Percentiles rank a stretch among this genome's conserved stretches.
Evolutionary conservation across 2,329 filamentous ascomycete species (phyloP).

Genomic region (Pleomassaria siparia): DNA sequence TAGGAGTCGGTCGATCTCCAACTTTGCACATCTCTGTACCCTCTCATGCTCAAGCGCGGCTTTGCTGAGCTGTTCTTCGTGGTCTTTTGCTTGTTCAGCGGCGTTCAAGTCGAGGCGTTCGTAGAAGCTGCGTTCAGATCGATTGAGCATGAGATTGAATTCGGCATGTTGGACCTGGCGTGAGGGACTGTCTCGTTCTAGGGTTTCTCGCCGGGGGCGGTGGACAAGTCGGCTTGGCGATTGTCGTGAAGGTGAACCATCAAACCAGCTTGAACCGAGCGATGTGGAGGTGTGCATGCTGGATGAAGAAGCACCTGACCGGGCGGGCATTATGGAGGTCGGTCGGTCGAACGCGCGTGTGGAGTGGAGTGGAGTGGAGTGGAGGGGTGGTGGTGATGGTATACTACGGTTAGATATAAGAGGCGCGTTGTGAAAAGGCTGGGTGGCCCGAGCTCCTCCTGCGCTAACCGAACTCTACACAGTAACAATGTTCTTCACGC

Average conservation of each 20-base stretch:
- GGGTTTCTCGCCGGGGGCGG: slow-evolving; percentile 20
- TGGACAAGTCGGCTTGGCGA: slow-evolving; percentile 30
- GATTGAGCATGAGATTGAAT: slow-evolving; percentile 46
- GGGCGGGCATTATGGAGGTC: slow-evolving; percentile 26
- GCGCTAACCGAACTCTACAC: too few species aligned
- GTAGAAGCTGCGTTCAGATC: slow-evolving; percentile 51
- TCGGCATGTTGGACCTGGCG: slow-evolving; percentile 33
- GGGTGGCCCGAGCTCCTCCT: neutral
- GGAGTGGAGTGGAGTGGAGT: neutral
- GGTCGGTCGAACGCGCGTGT: too few species aligned
- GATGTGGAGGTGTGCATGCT: slow-evolving; percentile 39
- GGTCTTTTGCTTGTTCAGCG: slow-evolving; percentile 63
- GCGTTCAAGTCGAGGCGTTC: slow-evolving; percentile 64
- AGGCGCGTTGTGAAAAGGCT: slow-evolving; percentile 1
- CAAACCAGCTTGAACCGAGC: slow-evolving; percentile 34
- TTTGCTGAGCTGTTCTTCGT: slow-evolving; percentile 66
- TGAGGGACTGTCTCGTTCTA: slow-evolving; percentile 30
- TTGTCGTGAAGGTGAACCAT: slow-evolving; percentile 33
- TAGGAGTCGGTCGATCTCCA: slow-evolving; percentile 53
- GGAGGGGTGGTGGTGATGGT: neutral
- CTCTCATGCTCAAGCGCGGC: slow-evolving; percentile 68
- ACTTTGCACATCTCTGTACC: slow-evolving; percentile 59
- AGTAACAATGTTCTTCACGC: too few species aligned
- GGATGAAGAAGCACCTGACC: slow-evolving; percentile 36
- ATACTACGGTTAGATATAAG: neutral